A percentile compares a stretch with the other conserved stretches of the same genome.
Evolutionary conservation across 495 filamentous ascomycete genomes (phyloP).

Genomic region (Thozetella sp.): DNA sequence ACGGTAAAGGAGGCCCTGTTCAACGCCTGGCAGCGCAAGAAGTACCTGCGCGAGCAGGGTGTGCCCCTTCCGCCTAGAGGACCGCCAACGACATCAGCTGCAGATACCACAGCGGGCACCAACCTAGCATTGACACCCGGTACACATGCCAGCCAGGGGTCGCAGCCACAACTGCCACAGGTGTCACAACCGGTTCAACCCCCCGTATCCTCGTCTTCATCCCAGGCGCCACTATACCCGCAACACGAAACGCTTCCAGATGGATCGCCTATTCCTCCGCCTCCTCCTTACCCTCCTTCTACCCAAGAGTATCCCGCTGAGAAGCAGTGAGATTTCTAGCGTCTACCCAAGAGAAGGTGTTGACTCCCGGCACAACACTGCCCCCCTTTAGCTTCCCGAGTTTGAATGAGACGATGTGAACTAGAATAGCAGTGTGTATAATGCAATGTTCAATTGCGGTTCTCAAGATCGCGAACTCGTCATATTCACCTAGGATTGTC

Average conservation of each 20-base stretch:
- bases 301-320: background rate
- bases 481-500: too few species aligned
- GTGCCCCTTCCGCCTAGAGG: background rate
- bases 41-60: slow-evolving; percentile 13
- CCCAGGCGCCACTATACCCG: background rate
- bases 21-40: slow-evolving; percentile 26
- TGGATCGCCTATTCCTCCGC: background rate
- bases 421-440: too few species aligned
- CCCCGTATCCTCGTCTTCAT: background rate
- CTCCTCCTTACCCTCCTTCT: background rate
- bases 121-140: too few species aligned
- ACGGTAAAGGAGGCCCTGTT: slow-evolving; percentile 21
- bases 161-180: too few species aligned
- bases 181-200: background rate
- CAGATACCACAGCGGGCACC: too few species aligned
- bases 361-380: too few species aligned
- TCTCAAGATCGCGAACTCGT: too few species aligned
- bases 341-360: too few species aligned
- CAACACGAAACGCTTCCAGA: background rate
- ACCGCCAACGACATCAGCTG: background rate
- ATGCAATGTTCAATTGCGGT: too few species aligned
- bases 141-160: too few species aligned
- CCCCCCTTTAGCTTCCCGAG: too few species aligned
- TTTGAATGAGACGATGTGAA: too few species aligned
- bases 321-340: background rate